phyloP scores from a whole-genome alignment of 164 flowering plant genomes.

The Akebia trifoliata region DNA sequence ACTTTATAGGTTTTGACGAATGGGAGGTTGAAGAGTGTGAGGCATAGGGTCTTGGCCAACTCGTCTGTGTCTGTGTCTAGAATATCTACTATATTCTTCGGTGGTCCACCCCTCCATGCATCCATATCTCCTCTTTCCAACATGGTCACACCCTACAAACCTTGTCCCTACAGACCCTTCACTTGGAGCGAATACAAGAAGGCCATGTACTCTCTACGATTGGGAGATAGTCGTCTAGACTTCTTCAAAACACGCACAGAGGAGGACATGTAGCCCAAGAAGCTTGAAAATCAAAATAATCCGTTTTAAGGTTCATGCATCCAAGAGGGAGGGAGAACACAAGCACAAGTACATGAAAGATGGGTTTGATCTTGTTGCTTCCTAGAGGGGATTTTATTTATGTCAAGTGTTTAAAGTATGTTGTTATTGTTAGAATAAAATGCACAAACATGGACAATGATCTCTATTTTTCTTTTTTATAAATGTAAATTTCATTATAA shows the following conservation, averaged over 20 bases:
- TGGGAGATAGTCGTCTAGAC: slow-evolving; percentile 51
- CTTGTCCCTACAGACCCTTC: slow-evolving; percentile 46
- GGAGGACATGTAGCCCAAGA: background rate
- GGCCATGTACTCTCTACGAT: slow-evolving; percentile 39
- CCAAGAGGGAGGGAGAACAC: too few species aligned
- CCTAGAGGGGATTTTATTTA: too few species aligned
- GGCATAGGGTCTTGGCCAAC: slow-evolving; percentile 61
- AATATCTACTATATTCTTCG: slow-evolving; percentile 58
- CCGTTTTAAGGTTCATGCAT: too few species aligned
- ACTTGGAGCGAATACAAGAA: slow-evolving; percentile 72
- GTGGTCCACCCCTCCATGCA: slow-evolving; percentile 50
- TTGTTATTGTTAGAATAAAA: too few species aligned
- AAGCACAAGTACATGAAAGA: too few species aligned
- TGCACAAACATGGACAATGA: too few species aligned
- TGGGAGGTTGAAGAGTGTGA: slow-evolving; percentile 62
- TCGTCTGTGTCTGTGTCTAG: slow-evolving; percentile 28
- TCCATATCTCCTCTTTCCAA: slow-evolving; percentile 42
- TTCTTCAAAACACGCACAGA: slow-evolving; percentile 25
- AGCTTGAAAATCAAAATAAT: too few species aligned
- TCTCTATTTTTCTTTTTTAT: too few species aligned
- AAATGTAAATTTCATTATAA: too few species aligned
- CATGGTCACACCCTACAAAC: slow-evolving; percentile 32
- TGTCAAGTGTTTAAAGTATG: too few species aligned
- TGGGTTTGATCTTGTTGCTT: too few species aligned
- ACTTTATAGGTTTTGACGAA: slow-evolving; percentile 80